Base-by-base conservation (phyloP, 2,329 filamentous ascomycete species). In the Hymenoscyphus fraxineus region DNA sequence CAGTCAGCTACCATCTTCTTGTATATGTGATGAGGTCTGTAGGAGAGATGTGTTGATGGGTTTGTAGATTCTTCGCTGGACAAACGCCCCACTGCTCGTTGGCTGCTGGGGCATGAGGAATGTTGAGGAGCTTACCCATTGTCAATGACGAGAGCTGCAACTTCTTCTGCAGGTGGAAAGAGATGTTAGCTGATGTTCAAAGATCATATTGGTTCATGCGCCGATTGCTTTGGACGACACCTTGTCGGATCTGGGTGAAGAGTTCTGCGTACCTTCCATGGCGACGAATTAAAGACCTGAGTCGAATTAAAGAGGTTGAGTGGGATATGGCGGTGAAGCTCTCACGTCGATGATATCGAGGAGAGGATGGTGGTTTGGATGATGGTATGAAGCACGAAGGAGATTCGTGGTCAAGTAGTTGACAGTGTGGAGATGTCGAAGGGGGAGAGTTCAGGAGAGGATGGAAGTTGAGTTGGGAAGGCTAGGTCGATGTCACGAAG, bases 81-180 rank as follows among this genome's bases (percentile, higher is more conserved):
- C 27, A 65, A 66, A 63, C 70, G 70, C 69, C 71, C 70, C 71
- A 69, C 67, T 62, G 59, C 68, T 64, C 58, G 61, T 65, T 67
- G 61, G 59, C 67, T 63, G 60, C 61, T 64, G 58, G 56, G 22
- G 32, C 10, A 41, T 65, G 59, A 70, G 74, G 73, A 74, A 72
- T 74, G 73, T 73, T 72, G 74, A 77, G 74, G 77, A 83, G 85
- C 93, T 92, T 94, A 99, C 95, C 95, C 95, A 98, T 99, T 99
- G 93, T 99, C 95, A 85, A 99, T 98, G 84, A 99, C 95, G 92
- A 99, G 93, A 83, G 95, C 95, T 83, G 95, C 95, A 84, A 99
- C 95, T 92, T 99, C 95, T 88, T 99, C 95, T 98, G 80, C 82
- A 83, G 71, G 69, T 62, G 57, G 69, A 19, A 64, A 70, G 41